These are phyloP conservation scores for Amanita brunnescens DNA, from an alignment of 768 basidiomycete genomes.

Conservation along the genomic window DNA sequence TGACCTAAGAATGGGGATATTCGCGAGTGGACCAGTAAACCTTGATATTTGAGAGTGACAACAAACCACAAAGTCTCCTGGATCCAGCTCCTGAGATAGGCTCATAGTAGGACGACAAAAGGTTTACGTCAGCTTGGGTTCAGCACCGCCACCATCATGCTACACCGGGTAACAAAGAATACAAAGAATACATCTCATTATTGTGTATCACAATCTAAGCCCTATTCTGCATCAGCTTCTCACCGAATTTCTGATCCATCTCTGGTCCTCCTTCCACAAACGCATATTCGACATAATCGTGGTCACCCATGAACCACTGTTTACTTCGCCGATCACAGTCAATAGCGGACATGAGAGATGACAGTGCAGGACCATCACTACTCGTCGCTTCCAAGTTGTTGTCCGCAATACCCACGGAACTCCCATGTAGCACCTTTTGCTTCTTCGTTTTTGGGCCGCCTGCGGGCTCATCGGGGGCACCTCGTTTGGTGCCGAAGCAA, in stretches of 20 bases:
- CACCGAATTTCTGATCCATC: neutral
- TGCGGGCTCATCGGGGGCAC: neutral
- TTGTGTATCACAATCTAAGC: neutral
- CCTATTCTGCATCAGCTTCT: neutral
- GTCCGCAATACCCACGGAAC: neutral
- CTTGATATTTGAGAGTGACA: neutral
- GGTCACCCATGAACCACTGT: neutral
- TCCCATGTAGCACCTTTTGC: neutral
- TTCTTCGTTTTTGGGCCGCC: neutral
- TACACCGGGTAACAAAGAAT: neutral
- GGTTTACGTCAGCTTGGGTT: too few species aligned
- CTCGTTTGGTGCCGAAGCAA: neutral
- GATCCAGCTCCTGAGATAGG: neutral
- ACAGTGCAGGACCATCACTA: neutral
- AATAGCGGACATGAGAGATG: too few species aligned
- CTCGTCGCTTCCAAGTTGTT: neutral
- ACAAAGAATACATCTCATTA: neutral
- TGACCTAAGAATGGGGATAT: conserved; percentile 4
- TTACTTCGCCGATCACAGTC: neutral
- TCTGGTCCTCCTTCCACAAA: neutral
- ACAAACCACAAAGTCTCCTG: conserved; percentile 1
- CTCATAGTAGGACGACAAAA: too few species aligned
- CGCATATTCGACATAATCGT: neutral
- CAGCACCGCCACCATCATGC: too few species aligned
- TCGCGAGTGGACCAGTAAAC: too few species aligned